phyloP scores from a whole-genome alignment of 1,284 basidiomycete genomes.

The Microstroma glucosiphilum region DNA sequence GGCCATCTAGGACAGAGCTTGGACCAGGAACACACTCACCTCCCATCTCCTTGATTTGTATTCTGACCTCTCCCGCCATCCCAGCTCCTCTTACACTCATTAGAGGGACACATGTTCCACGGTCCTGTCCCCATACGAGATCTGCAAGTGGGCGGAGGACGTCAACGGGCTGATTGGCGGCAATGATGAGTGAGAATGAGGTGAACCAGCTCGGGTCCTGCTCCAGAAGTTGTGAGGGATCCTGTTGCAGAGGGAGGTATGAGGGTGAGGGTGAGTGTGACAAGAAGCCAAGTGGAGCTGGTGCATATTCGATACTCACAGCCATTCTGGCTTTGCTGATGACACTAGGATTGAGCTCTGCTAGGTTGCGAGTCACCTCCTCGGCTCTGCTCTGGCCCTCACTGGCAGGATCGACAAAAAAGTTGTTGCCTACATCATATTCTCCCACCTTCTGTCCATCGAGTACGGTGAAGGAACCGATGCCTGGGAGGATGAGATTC shows the following conservation, averaged over 20 bases:
- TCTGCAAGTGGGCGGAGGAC: slow-evolving; percentile 33
- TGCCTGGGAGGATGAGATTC: slow-evolving; percentile 89
- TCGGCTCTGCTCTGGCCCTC: slow-evolving; percentile 72
- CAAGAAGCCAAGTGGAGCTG: too few relatives aligned
- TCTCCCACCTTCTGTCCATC: slow-evolving; percentile 62
- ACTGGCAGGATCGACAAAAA: slow-evolving; percentile 73
- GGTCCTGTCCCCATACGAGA: slow-evolving; percentile 23
- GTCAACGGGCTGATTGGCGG: slow-evolving; percentile 55
- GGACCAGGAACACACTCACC: slow-evolving; percentile 15
- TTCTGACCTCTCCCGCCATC: slow-evolving; percentile 35
- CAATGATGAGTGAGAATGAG: slow-evolving; percentile 72
- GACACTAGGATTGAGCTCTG: slow-evolving; percentile 83
- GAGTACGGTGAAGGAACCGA: slow-evolving; percentile 83
- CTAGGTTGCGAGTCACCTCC: slow-evolving; percentile 70
- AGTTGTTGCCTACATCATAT: slow-evolving; percentile 87
- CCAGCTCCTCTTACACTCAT: slow-evolving; percentile 33
- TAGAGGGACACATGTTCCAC: slow-evolving; percentile 25
- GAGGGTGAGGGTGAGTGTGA: neutral
- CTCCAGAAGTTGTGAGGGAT: neutral
- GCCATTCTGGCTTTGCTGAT: slow-evolving; percentile 64
- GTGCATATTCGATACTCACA: slow-evolving; percentile 43
- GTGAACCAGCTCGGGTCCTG: slow-evolving; percentile 56
- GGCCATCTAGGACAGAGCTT: neutral
- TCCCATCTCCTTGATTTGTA: slow-evolving; percentile 40
- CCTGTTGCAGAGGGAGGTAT: neutral